Evolutionary conservation across 2,329 filamentous ascomycete genomes (phyloP).

Genomic region (Mycosphaerella sp.): DNA sequence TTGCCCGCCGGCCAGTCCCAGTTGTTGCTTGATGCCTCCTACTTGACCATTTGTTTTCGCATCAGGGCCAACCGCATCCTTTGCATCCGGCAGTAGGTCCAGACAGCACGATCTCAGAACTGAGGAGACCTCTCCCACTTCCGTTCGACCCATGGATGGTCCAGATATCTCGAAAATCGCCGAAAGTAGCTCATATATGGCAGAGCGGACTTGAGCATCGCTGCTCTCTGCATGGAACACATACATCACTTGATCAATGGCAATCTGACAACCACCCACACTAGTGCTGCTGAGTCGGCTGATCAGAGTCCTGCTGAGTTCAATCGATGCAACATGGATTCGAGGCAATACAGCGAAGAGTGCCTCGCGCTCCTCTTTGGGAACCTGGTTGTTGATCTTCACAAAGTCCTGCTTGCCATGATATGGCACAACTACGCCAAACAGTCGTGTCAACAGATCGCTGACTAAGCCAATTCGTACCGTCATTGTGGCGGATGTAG

Average conservation of each 20-base stretch:
- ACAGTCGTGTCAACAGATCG: constrained; percentile 63
- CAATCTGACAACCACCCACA: constrained; percentile 54
- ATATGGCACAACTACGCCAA: constrained; percentile 54
- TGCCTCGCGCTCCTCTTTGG: constrained; percentile 73
- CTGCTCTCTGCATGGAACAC: constrained; percentile 55
- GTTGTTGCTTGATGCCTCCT: constrained; percentile 20
- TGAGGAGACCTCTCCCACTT: constrained; percentile 55
- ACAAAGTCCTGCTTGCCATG: constrained; percentile 41
- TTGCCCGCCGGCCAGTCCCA: constrained; percentile 16
- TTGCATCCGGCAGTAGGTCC: constrained; percentile 55
- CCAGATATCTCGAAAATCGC: constrained; percentile 57
- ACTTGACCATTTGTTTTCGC: constrained; percentile 5
- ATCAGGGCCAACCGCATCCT: constrained; percentile 27
- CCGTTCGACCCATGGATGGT: constrained; percentile 58
- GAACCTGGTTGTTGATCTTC: constrained; percentile 65
- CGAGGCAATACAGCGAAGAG: constrained; percentile 67
- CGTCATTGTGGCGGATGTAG: constrained; percentile 59
- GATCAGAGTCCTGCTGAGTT: constrained; percentile 53
- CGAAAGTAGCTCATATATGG: constrained; percentile 54
- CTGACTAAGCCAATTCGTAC: constrained; percentile 62
- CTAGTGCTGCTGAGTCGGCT: constrained; percentile 53
- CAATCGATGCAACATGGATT: constrained; percentile 65
- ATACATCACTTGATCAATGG: constrained; percentile 65
- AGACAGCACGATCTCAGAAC: constrained; percentile 64
- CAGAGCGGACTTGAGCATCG: constrained; percentile 50